A percentile compares a stretch with the other conserved stretches of the same genome.
phyloP scores from a whole-genome alignment of 306 rosid species.

The Luffa aegyptiaca region DNA sequence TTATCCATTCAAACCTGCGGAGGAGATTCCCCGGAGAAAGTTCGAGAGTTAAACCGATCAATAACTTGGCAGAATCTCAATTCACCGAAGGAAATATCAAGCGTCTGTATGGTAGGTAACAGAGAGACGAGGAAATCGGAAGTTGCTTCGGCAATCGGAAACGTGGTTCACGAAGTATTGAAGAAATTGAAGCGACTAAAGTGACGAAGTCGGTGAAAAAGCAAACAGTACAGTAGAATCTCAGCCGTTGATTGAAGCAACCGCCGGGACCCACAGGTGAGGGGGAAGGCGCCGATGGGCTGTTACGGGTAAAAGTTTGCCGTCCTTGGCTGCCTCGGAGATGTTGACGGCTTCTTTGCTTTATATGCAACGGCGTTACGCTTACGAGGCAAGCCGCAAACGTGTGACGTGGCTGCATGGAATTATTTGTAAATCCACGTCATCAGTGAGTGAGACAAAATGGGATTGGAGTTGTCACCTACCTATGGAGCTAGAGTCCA shows the following conservation, averaged over 20 bases:
- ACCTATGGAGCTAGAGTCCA: background rate
- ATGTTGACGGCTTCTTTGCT: background rate
- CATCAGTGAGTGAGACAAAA: background rate
- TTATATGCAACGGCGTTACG: background rate
- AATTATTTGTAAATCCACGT: constrained; percentile 5
- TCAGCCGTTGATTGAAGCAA: background rate
- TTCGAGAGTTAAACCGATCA: background rate
- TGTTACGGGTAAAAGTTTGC: background rate
- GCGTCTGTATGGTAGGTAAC: background rate
- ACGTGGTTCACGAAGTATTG: background rate
- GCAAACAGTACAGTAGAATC: background rate
- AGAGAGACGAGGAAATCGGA: background rate
- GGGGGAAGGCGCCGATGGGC: background rate
- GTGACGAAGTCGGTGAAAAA: constrained; percentile 3
- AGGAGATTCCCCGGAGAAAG: background rate
- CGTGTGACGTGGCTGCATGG: constrained; percentile 8
- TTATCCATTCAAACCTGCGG: background rate
- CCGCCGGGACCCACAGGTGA: constrained; percentile 3
- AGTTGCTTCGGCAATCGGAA: constrained; percentile 2
- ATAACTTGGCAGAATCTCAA: background rate
- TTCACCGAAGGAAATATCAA: background rate
- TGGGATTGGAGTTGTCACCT: background rate
- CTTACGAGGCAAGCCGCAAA: background rate
- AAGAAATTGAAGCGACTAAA: background rate
- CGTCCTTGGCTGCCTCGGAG: background rate